A percentile compares a stretch with the other conserved stretches of the same genome.
These are phyloP conservation scores for Sesbania bispinosa DNA, from an alignment of 306 rosid genomes.

Conservation along the genomic window DNA sequence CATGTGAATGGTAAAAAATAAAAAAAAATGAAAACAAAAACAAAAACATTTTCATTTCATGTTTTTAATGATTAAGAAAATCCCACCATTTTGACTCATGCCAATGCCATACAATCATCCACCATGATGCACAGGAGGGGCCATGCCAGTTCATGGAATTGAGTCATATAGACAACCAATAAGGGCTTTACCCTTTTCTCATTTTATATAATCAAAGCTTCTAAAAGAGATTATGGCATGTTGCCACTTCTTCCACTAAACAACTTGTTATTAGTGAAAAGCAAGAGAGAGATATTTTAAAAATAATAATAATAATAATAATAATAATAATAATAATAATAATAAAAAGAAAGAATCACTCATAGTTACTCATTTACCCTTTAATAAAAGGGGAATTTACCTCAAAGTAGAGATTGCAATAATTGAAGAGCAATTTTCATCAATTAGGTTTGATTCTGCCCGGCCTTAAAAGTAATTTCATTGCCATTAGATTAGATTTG, in stretches of 20 bases:
- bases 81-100: constrained; percentile 63
- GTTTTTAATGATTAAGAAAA: constrained; percentile 43
- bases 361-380: constrained; percentile 13
- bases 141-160: constrained; percentile 42
- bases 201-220: constrained; percentile 12
- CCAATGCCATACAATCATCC: constrained; percentile 46
- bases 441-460: constrained; percentile 17
- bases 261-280: constrained; percentile 25
- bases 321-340: too few relatives aligned
- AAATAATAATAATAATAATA: too few relatives aligned
- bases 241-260: constrained; percentile 46
- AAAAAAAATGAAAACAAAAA: not conserved
- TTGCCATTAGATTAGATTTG: not conserved
- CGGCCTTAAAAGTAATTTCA: not conserved
- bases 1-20: constrained; percentile 22
- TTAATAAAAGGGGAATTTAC: constrained; percentile 24
- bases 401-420: constrained; percentile 17
- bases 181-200: not conserved
- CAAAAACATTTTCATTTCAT: not conserved
- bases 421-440: constrained; percentile 31
- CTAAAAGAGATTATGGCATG: constrained; percentile 40
- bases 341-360: too few relatives aligned
- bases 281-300: not conserved
- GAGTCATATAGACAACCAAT: constrained; percentile 25
- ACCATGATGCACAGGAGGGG: constrained; percentile 43